Evolutionary conservation across 331 rosid species (phyloP), one percentile per base, ranked within the genome.

Genomic region (Rhamnella rubrinervis): DNA sequence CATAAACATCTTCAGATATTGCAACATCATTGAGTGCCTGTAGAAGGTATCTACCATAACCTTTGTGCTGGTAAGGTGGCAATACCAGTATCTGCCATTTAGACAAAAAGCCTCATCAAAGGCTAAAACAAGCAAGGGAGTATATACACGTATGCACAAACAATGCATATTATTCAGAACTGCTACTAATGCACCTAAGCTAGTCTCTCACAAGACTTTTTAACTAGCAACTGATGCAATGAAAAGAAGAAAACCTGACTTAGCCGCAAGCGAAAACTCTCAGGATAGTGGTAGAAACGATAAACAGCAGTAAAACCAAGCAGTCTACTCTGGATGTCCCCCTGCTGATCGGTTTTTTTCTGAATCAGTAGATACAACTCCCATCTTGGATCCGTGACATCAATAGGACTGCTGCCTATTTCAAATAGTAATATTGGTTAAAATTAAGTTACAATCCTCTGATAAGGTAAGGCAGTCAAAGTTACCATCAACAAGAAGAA

Each of bases 401-500:
- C 97, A 16, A 93, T 93, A 39, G 98, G 96, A 74, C 96, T 90
- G 83, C 96, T 85, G 58, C 98, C 98, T 93, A 59, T 55, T 77
- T 63, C 49, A 63, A 44, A 65, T 64, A 68, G 61, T 7, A 6
- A 25, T 25, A 67, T 7, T 12, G 63, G 72, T 79, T 60, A 73
- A 67, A 40, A 35, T 73, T 21, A 7, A 50, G 20, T 70, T 44
- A 70, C 59, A 64, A 7, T 71, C 46, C 7, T 25, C 21, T 12
- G 35, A 19, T 4, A 50, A 50, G 13, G 19, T 41, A 49, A 53
- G 8, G 15, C 6, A 59, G 59, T 10, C 19, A 62, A 66, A 61
- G 72, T 41, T 85, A 93, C 98, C 98, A 78, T 93, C 97, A 78
- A 90, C 91, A 59, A 93, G 98, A 64, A 93, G 97, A 70, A 93